phyloP scores from a whole-genome alignment of 805 yeast genomes.

The Yamadazyma olivae region DNA sequence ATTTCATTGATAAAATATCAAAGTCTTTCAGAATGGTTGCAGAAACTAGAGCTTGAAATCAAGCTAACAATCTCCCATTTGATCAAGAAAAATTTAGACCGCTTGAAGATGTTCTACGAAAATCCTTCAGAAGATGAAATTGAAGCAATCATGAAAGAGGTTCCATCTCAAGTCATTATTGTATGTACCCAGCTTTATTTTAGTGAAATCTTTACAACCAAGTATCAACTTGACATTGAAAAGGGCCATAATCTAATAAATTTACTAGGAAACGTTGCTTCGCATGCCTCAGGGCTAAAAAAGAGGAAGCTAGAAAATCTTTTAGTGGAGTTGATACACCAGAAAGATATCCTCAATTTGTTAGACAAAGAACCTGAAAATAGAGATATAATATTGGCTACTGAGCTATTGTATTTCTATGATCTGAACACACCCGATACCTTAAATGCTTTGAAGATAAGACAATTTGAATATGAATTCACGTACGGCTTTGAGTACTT shows the following conservation, averaged over 20 bases:
- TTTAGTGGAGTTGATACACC: slow-evolving; percentile 68
- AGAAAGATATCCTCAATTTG: slow-evolving; percentile 35
- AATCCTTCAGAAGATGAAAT: background rate
- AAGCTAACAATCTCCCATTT: slow-evolving; percentile 43
- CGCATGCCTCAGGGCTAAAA: background rate
- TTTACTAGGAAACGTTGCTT: background rate
- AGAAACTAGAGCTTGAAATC: slow-evolving; percentile 52
- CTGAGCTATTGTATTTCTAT: slow-evolving; percentile 8
- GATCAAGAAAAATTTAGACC: slow-evolving; percentile 13
- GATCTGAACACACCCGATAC: slow-evolving; percentile 16
- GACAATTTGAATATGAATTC: slow-evolving; percentile 51
- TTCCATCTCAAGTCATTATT: slow-evolving; percentile 55
- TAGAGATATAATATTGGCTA: slow-evolving; percentile 8
- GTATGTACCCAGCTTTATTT: slow-evolving; percentile 57
- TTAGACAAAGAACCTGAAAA: background rate
- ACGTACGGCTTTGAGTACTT: slow-evolving; percentile 79
- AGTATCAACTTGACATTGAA: background rate
- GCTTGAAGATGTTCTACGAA: slow-evolving; percentile 49
- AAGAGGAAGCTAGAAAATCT: slow-evolving; percentile 54
- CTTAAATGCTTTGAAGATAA: slow-evolving; percentile 38
- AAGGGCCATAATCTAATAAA: background rate
- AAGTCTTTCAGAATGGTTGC: slow-evolving; percentile 60
- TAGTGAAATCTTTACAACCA: slow-evolving; percentile 13
- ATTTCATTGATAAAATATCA: slow-evolving; percentile 42
- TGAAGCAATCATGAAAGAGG: slow-evolving; percentile 5